Base-by-base conservation (phyloP, 176 grass and related monocot genomes). In the Oryza meyeriana region DNA sequence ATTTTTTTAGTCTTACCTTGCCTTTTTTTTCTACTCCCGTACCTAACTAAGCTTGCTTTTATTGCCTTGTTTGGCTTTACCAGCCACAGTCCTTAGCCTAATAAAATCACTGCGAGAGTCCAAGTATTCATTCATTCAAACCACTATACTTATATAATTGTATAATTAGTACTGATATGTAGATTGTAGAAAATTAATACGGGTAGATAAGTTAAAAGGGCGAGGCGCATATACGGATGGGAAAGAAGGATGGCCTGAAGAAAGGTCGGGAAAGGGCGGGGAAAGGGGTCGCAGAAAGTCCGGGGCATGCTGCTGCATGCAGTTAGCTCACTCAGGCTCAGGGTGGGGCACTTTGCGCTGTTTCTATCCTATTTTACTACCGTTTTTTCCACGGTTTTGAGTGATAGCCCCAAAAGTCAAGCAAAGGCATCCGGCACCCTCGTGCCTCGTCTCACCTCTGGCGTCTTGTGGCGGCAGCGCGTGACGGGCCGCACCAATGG, bases 391-490 rank as follows among this genome's bases (percentile, higher is more conserved):
- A 24, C 55, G 55, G 55, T 59, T 59, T 59, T 25, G 20, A 36
- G 33, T 18, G 17, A 39, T 52, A 32, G 76, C 63, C 72, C 34
- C 28, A 77, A 81, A 89, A 85, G 83, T 89, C 83, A 81, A 59
- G 22, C 55, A 10, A 83, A 74, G 83, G 62, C 13, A 26, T 71
- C 30, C 24, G 16, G 18, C 10, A 2, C 14, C 68, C 1, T 8
- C 68, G 1, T 24, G 55, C 44, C 3, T 25, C 24, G 45, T 38
- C 27, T 32, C 2, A 39, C 10, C 65, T 77, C 71, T 52, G 82
- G 83, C 83, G 57, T 72, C 41, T 77, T 81, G 72, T 10, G 78
- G 83, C 66, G 78, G 83, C 78, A 66, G 77, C 82, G 88, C 83
- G 83, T 89, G 88, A 78, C 34, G 25, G 57, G 57, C 27, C 0